Percentiles rank a stretch among this genome's conserved stretches.
These are phyloP conservation scores for Earliella scabrosa DNA, from an alignment of 1,284 basidiomycete genomes.

Conservation along the genomic window DNA sequence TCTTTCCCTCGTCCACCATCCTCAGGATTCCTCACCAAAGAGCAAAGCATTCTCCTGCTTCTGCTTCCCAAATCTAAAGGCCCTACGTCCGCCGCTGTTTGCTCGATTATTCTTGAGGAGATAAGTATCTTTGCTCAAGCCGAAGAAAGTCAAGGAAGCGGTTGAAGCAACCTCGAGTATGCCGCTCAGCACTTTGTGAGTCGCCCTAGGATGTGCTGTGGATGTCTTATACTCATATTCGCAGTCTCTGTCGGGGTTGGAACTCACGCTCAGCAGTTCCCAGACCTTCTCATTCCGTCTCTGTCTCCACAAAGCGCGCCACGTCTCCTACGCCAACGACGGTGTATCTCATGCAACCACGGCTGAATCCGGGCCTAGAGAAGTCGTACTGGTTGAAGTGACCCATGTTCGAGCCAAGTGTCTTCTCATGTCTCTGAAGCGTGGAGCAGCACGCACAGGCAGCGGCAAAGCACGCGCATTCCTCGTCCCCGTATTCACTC, in stretches of 20 bases:
- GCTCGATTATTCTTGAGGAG: too few relatives aligned
- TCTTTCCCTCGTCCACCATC: too few relatives aligned
- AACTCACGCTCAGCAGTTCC: conserved; percentile 52
- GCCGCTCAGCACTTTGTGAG: conserved; percentile 59
- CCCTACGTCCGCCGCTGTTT: too few relatives aligned
- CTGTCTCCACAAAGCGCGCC: conserved; percentile 71
- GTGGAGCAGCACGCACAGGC: conserved; percentile 82
- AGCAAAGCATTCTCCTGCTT: too few relatives aligned
- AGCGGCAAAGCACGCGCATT: conserved; percentile 88
- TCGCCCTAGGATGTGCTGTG: too few relatives aligned
- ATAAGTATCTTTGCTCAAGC: conserved; percentile 13
- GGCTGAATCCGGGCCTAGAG: too few relatives aligned
- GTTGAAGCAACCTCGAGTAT: conserved; percentile 61
- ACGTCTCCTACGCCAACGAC: conserved; percentile 22
- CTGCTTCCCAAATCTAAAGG: too few relatives aligned
- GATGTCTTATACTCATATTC: too few relatives aligned
- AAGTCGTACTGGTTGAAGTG: conserved; percentile 86
- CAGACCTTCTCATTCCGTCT: conserved; percentile 76
- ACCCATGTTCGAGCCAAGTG: conserved; percentile 81
- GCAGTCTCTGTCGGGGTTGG: conserved; percentile 41
- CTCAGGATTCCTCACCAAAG: too few relatives aligned
- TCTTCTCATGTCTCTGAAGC: conserved; percentile 65
- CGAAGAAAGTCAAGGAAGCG: conserved; percentile 47
- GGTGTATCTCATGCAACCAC: conserved; percentile 65
- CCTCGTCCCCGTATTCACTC: conserved; percentile 76